Percentiles rank a stretch among this genome's conserved stretches.
Conservation (phyloP, 352 stramenopile species). For the Thalassiosira livingstoniorum region DNA sequence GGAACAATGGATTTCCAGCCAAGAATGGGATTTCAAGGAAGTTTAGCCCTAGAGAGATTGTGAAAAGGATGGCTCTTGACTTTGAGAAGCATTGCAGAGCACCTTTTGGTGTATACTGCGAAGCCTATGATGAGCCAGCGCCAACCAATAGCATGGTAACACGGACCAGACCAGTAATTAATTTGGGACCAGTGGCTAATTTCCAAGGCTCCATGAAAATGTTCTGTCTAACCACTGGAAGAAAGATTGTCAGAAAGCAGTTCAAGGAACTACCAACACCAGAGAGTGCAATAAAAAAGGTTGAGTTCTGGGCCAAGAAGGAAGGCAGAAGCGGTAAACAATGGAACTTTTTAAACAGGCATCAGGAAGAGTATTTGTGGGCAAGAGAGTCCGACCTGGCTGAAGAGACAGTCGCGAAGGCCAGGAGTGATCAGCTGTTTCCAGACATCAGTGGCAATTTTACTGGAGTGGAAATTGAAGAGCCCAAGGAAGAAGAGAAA, state of each 20-base stretch:
- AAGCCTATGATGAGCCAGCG: background rate
- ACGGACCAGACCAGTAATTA: background rate
- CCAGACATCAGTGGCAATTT: background rate
- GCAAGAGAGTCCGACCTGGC: background rate
- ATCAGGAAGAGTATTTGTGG: background rate
- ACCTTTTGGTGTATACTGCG: background rate
- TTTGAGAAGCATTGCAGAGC: slow-evolving; percentile 7
- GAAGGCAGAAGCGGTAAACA: background rate
- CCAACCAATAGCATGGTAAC: background rate
- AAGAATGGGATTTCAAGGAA: background rate
- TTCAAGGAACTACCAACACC: background rate
- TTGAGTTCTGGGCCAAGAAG: background rate
- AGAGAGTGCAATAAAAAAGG: background rate
- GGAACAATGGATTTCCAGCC: slow-evolving; percentile 7
- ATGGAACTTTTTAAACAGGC: background rate
- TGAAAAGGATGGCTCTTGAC: background rate
- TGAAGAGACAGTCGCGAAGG: background rate
- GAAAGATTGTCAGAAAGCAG: background rate
- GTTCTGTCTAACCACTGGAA: background rate
- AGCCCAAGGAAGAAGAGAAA: background rate
- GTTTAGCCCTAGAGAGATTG: background rate
- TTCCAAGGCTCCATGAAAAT: background rate
- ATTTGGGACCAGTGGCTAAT: slow-evolving; percentile 35
- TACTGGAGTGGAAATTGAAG: background rate
- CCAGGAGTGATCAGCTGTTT: background rate